Conservation (phyloP, 1,284 basidiomycete species). For the Pyrrhoderma noxium region DNA sequence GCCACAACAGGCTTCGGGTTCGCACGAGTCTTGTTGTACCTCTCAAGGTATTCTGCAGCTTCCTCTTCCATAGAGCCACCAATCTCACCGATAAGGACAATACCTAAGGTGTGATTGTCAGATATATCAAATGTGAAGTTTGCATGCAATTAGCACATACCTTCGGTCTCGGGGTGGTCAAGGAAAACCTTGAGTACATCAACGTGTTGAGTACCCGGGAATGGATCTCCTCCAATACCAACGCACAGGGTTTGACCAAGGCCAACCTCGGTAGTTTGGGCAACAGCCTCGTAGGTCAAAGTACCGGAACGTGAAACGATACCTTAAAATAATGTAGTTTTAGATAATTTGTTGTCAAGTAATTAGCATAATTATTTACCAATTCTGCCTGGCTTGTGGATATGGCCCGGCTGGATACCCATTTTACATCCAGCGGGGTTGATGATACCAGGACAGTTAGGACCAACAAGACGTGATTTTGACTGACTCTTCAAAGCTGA, state of each 20-base stretch:
- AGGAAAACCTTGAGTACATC: constrained; percentile 97
- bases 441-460: constrained; percentile 98
- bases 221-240: constrained; percentile 98
- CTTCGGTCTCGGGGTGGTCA: constrained; percentile 88
- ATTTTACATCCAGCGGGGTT: constrained; percentile 98
- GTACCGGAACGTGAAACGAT: constrained; percentile 98
- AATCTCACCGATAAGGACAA: constrained; percentile 98
- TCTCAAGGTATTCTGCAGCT: constrained; percentile 91
- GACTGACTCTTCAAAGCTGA: constrained; percentile 92
- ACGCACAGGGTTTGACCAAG: constrained; percentile 96
- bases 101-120: constrained; percentile 44
- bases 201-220: constrained; percentile 94
- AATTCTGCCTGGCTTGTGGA: constrained; percentile 92
- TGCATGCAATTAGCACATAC: constrained; percentile 33
- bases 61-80: constrained; percentile 99
- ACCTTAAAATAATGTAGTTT: constrained; percentile 38
- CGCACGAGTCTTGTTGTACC: constrained; percentile 84
- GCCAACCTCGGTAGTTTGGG: constrained; percentile 92
- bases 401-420: constrained; percentile 98
- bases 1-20: constrained; percentile 95
- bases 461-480: constrained; percentile 91
- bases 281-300: constrained; percentile 87
- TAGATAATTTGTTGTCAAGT: constrained; percentile 4
- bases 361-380: constrained; percentile 41
- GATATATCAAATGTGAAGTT: neutral